A percentile compares a stretch with the other conserved stretches of the same genome.
Conservation (phyloP, 2,329 filamentous ascomycete species). For the Fusarium stilboides region DNA sequence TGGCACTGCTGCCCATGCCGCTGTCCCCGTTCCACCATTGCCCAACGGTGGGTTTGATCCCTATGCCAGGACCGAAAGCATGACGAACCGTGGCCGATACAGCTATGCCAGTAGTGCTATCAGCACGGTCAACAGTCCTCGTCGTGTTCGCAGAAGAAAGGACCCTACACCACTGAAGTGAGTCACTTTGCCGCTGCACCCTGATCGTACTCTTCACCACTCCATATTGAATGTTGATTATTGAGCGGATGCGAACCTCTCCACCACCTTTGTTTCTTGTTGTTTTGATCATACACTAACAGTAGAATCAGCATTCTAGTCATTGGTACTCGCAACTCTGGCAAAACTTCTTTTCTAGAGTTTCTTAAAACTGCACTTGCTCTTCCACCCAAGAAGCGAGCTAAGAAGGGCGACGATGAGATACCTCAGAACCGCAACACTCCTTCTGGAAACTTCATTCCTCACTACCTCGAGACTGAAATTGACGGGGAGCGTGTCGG, state of each 20-base stretch:
- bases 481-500: conserved; percentile 93
- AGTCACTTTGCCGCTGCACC: conserved; percentile 59
- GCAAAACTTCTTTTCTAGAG: conserved; percentile 97
- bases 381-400: conserved; percentile 83
- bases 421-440: conserved; percentile 68
- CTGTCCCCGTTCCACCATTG: conserved; percentile 70
- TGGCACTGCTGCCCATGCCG: conserved; percentile 56
- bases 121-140: conserved; percentile 92
- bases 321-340: conserved; percentile 87
- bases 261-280: neutral
- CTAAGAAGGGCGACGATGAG: conserved; percentile 70
- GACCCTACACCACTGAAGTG: conserved; percentile 99
- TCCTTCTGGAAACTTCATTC: conserved; percentile 81
- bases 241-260: neutral
- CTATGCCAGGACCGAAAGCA: conserved; percentile 89
- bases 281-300: conserved; percentile 8
- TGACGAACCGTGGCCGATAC: conserved; percentile 95
- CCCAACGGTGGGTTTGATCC: conserved; percentile 78
- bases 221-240: neutral
- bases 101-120: conserved; percentile 95
- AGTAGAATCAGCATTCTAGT: conserved; percentile 81
- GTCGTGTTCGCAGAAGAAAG: conserved; percentile 92
- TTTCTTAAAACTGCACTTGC: conserved; percentile 91
- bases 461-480: conserved; percentile 93
- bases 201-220: neutral